Percentiles rank a stretch among this genome's conserved stretches.
phyloP scores from a whole-genome alignment of 2,329 filamentous ascomycete species.

The Epichloe amarillans region DNA sequence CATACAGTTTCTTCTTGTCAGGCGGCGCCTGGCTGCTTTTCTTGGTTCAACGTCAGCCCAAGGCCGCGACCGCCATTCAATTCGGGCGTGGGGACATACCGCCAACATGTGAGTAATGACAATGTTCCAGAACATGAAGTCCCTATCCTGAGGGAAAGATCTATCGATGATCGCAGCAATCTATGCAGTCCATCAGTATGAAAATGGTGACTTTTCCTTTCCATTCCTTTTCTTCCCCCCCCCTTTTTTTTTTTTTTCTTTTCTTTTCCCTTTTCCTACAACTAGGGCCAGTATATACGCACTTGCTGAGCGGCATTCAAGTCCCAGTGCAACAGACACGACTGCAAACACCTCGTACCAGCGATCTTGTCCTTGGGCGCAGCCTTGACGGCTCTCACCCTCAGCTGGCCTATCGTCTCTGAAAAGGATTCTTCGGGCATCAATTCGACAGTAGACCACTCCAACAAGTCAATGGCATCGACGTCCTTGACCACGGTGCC shows the following conservation, averaged over 20 bases:
- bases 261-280: neutral
- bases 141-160: slow-evolving; percentile 33
- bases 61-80: neutral
- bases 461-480: slow-evolving; percentile 39
- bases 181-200: slow-evolving; percentile 16
- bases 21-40: slow-evolving; percentile 32
- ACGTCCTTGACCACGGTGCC: slow-evolving; percentile 33
- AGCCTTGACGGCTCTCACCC: slow-evolving; percentile 38
- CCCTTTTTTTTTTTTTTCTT: too few relatives aligned
- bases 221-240: neutral
- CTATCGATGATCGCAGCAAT: slow-evolving; percentile 42
- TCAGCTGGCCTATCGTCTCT: slow-evolving; percentile 35
- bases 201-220: too few relatives aligned
- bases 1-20: slow-evolving; percentile 38
- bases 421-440: slow-evolving; percentile 27
- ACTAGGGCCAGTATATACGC: slow-evolving; percentile 5
- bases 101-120: slow-evolving; percentile 38
- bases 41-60: slow-evolving; percentile 16
- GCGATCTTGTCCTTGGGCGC: slow-evolving; percentile 31
- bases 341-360: slow-evolving; percentile 33
- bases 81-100: slow-evolving; percentile 20
- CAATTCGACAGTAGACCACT: slow-evolving; percentile 35
- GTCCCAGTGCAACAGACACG: slow-evolving; percentile 42
- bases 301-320: slow-evolving; percentile 44
- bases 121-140: slow-evolving; percentile 42